Evolutionary conservation across 2,329 filamentous ascomycete genomes (phyloP).

Genomic region (Paramyrothecium sp.): DNA sequence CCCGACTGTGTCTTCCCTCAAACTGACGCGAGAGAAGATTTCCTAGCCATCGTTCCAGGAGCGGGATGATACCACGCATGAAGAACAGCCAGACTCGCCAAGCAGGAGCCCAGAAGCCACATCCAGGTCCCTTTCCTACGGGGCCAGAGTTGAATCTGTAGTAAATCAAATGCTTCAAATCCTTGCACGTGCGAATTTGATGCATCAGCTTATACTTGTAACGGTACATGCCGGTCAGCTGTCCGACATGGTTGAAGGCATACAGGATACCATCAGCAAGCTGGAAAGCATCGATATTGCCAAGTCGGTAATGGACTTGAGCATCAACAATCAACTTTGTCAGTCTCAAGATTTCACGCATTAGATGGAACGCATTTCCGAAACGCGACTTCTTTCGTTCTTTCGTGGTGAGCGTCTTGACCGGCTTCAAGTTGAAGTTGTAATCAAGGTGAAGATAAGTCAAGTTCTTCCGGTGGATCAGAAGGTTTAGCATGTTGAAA

Average conservation of each 20-base stretch:
- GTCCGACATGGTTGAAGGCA: slow-evolving; percentile 97
- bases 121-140: slow-evolving; percentile 95
- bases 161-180: slow-evolving; percentile 98
- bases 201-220: slow-evolving; percentile 99
- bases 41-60: slow-evolving; percentile 95
- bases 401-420: slow-evolving; percentile 97
- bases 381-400: slow-evolving; percentile 99
- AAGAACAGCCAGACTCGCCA: slow-evolving; percentile 99
- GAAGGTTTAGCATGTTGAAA: slow-evolving; percentile 97
- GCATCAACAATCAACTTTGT: slow-evolving; percentile 98
- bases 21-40: slow-evolving; percentile 97
- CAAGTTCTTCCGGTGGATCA: slow-evolving; percentile 97
- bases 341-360: slow-evolving; percentile 93
- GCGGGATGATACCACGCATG: slow-evolving; percentile 95
- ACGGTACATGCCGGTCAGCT: slow-evolving; percentile 98
- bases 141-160: slow-evolving; percentile 97
- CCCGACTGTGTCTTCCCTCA: slow-evolving; percentile 97
- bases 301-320: slow-evolving; percentile 94
- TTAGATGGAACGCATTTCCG: slow-evolving; percentile 97
- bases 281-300: slow-evolving; percentile 98
- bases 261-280: slow-evolving; percentile 98
- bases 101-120: slow-evolving; percentile 97
- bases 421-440: slow-evolving; percentile 98
- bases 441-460: slow-evolving; percentile 98
- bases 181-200: slow-evolving; percentile 98